Evolutionary conservation across 805 yeast species (phyloP).

Genomic region (Nematodospora valgi): DNA sequence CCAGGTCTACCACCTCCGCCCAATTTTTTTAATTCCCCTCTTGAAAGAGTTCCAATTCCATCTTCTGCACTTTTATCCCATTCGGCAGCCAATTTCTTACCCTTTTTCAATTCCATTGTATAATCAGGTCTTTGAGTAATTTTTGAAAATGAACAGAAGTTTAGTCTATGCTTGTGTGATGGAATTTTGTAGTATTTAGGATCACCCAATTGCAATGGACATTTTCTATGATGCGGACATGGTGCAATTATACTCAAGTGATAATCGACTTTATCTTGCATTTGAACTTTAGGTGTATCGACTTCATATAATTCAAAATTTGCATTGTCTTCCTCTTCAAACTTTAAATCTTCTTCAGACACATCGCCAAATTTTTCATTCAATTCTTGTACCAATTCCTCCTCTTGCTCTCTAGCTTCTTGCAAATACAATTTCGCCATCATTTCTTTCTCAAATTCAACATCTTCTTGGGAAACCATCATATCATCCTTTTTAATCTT

Average conservation of each 20-base stretch:
- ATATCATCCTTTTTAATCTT: conserved; percentile 32
- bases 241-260: conserved; percentile 79
- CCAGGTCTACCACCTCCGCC: conserved; percentile 78
- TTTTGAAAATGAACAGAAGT: conserved; percentile 74
- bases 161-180: conserved; percentile 55
- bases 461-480: conserved; percentile 33
- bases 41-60: conserved; percentile 47
- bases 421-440: conserved; percentile 22
- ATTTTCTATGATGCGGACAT: conserved; percentile 80
- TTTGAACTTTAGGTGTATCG: conserved; percentile 7
- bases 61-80: conserved; percentile 63
- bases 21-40: conserved; percentile 29
- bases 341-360: conserved; percentile 41
- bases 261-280: conserved; percentile 34
- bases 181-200: conserved; percentile 60
- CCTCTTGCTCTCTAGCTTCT: conserved; percentile 18
- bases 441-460: conserved; percentile 28
- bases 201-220: conserved; percentile 81
- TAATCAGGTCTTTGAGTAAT: conserved; percentile 74
- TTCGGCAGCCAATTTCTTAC: conserved; percentile 63
- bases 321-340: conserved; percentile 42
- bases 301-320: conserved; percentile 26
- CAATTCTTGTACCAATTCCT: conserved; percentile 28
- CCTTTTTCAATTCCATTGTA: conserved; percentile 81
- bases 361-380: conserved; percentile 41